Conservation (phyloP, 2,329 filamentous ascomycete species). For the Pestalotiopsis sp. region DNA sequence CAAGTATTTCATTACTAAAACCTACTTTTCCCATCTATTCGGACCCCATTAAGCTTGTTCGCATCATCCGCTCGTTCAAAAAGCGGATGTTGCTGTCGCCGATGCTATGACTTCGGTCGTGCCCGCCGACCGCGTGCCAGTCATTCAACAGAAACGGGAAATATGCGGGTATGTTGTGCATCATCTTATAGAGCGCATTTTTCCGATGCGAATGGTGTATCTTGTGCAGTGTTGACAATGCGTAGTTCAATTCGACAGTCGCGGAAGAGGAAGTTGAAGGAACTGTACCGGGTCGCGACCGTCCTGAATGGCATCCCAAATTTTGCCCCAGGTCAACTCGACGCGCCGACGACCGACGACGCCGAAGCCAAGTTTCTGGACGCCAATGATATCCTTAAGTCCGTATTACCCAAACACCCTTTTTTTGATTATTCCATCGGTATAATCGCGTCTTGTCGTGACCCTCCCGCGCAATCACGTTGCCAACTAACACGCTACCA, state of each 20-base stretch:
- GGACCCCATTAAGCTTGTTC: constrained; percentile 35
- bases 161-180: constrained; percentile 59
- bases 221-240: constrained; percentile 46
- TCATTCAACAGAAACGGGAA: constrained; percentile 67
- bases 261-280: constrained; percentile 88
- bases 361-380: constrained; percentile 60
- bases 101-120: constrained; percentile 75
- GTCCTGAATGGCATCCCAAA: constrained; percentile 65
- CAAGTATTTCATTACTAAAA: constrained; percentile 38
- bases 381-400: constrained; percentile 62
- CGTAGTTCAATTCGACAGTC: constrained; percentile 74
- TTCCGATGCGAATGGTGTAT: constrained; percentile 51
- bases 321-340: constrained; percentile 57
- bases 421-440: constrained; percentile 21
- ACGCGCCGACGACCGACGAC: constrained; percentile 55
- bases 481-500: constrained; percentile 23
- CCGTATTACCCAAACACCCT: constrained; percentile 38
- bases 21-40: constrained; percentile 33
- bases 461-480: constrained; percentile 10
- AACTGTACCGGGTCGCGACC: constrained; percentile 81
- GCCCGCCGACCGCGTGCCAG: constrained; percentile 66
- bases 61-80: constrained; percentile 60
- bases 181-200: constrained; percentile 49
- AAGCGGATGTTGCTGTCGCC: constrained; percentile 72
- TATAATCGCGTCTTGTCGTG: constrained; percentile 17